Percentiles rank a stretch among this genome's conserved stretches.
These are phyloP conservation scores for Paspalum notatum DNA, from an alignment of 176 grass and related monocot genomes.

Conservation along the genomic window DNA sequence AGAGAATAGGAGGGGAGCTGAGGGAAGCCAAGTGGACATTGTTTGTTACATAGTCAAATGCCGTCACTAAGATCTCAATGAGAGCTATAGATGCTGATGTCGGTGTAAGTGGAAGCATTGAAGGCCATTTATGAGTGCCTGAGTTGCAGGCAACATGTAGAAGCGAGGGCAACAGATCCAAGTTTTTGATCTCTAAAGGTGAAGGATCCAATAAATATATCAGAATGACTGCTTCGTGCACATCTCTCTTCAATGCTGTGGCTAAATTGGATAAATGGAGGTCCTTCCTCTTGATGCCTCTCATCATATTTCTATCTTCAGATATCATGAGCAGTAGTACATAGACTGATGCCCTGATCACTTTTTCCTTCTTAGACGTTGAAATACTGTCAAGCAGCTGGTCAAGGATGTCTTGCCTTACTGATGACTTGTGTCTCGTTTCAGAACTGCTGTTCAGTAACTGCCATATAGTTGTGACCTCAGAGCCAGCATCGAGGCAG, in stretches of 20 bases:
- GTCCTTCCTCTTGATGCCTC: conserved; percentile 89
- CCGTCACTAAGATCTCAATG: conserved; percentile 95
- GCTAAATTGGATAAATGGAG: conserved; percentile 78
- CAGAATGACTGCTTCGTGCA: conserved; percentile 89
- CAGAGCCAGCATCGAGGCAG: conserved; percentile 65
- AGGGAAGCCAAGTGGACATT: conserved; percentile 89
- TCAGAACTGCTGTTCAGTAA: conserved; percentile 69
- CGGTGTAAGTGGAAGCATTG: conserved; percentile 72
- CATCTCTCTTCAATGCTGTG: conserved; percentile 80
- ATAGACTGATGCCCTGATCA: conserved; percentile 73
- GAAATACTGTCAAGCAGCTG: conserved; percentile 82
- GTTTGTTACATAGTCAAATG: conserved; percentile 99
- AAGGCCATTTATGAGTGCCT: conserved; percentile 55
- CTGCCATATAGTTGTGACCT: conserved; percentile 85
- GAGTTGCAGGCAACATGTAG: conserved; percentile 80
- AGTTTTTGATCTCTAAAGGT: conserved; percentile 77
- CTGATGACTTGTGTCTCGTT: conserved; percentile 52
- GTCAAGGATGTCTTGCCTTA: conserved; percentile 84
- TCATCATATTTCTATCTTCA: conserved; percentile 89
- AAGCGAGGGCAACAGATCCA: conserved; percentile 86
- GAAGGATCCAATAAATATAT: conserved; percentile 97
- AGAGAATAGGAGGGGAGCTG: conserved; percentile 76
- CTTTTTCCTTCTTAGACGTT: conserved; percentile 80
- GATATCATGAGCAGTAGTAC: conserved; percentile 88
- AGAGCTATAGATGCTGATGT: conserved; percentile 95